phyloP scores from a whole-genome alignment of 2,329 filamentous ascomycete genomes.

The Xylariaceae sp. region DNA sequence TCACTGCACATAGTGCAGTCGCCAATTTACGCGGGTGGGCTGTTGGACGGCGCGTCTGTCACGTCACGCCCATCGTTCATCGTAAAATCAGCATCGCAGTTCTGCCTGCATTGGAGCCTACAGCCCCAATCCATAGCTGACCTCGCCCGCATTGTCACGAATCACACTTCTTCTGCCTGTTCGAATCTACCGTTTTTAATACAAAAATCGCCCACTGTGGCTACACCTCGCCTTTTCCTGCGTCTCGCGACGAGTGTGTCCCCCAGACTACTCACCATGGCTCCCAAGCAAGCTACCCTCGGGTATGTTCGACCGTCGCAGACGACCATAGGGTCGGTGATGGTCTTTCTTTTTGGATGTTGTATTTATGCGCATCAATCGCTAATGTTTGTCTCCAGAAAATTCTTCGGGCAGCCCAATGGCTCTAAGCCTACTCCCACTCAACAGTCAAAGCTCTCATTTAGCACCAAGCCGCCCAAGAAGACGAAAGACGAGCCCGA shows the following conservation, averaged over 20 bases:
- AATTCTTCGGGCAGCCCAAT: conserved; percentile 73
- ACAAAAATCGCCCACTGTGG: conserved; percentile 16
- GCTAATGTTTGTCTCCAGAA: conserved; percentile 47
- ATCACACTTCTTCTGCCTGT: not conserved
- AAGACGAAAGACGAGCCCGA: conserved; percentile 31
- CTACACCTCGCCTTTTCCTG: conserved; percentile 18
- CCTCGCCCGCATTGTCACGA: too few relatives aligned
- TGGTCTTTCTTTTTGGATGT: conserved; percentile 5
- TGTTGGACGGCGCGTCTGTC: not conserved
- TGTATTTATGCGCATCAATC: conserved; percentile 1
- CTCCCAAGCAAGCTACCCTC: conserved; percentile 30
- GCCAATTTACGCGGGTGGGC: conserved; percentile 1
- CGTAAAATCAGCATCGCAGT: too few relatives aligned
- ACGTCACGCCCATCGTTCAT: too few relatives aligned
- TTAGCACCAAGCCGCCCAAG: conserved; percentile 54
- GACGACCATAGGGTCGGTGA: conserved; percentile 29
- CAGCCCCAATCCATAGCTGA: too few relatives aligned
- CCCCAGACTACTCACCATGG: conserved; percentile 23
- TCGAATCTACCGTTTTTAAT: not conserved
- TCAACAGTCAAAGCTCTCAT: conserved; percentile 76
- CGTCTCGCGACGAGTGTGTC: conserved; percentile 21
- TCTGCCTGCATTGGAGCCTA: too few relatives aligned
- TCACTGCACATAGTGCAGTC: too few relatives aligned
- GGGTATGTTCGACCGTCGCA: conserved; percentile 32
- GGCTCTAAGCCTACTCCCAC: conserved; percentile 55